Evolutionary conservation across 495 filamentous ascomycete genomes (phyloP).

Genomic region (Aspergillus heteromorphus): DNA sequence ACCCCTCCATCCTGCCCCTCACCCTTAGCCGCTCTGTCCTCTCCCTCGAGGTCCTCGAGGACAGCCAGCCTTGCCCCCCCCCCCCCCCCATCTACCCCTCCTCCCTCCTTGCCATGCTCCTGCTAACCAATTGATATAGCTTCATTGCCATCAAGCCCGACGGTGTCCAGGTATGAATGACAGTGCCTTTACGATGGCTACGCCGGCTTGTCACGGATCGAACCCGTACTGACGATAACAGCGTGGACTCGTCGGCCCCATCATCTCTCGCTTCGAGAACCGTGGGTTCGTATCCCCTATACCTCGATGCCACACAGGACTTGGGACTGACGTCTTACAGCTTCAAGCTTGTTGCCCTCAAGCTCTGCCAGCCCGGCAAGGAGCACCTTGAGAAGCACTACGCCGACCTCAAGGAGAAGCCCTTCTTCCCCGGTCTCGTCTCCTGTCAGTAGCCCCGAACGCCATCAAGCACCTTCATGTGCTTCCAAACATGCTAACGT

Average conservation of each 20-base stretch:
- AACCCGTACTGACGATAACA: conserved; percentile 35
- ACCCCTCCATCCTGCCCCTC: conserved; percentile 24
- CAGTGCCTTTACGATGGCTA: neutral
- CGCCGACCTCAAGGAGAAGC: conserved; percentile 82
- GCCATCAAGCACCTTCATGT: neutral
- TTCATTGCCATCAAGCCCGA: conserved; percentile 99
- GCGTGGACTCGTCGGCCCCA: conserved; percentile 95
- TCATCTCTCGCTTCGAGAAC: conserved; percentile 95
- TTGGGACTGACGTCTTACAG: conserved; percentile 35
- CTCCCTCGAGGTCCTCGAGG: neutral
- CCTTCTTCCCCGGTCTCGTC: conserved; percentile 92
- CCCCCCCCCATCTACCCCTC: too few species aligned
- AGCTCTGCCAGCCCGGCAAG: conserved; percentile 80
- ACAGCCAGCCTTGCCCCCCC: neutral
- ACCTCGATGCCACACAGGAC: neutral
- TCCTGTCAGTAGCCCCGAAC: conserved; percentile 57
- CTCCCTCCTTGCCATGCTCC: conserved; percentile 22
- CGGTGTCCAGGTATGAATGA: conserved; percentile 82
- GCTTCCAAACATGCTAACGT: conserved; percentile 7
- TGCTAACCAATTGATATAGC: conserved; percentile 54
- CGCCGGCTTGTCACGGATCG: neutral
- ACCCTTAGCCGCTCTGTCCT: conserved; percentile 3
- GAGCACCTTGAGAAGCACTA: conserved; percentile 98
- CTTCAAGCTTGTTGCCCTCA: conserved; percentile 98
- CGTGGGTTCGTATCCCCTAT: conserved; percentile 59